Base-by-base conservation (phyloP, 1,139 yeast species). In the Yamadazyma triangularis region DNA sequence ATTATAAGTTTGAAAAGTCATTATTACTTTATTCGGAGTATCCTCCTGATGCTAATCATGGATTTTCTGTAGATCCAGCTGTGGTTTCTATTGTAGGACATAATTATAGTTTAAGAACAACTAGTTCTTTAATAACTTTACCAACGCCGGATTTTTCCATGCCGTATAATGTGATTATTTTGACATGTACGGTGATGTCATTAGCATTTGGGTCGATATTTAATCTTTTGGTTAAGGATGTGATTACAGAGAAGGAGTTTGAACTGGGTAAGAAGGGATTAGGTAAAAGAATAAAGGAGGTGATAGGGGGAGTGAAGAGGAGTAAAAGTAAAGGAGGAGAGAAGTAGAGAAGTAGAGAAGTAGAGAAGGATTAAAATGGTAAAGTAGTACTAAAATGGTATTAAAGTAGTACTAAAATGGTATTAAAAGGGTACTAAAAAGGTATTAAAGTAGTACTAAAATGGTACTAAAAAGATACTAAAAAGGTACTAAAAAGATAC, bases 11-110 rank as follows among this genome's bases (percentile, higher is more conserved):
- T 52, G 97, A 91, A 52, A 91, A 89, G 55, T 79, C 95, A 0
- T 66, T 91, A 48, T 67, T 93, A 27, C 72, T 82, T 38, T 79
- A 86, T 42, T 84, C 91, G 8, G 98, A 93, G 53, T 93, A 93
- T 49, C 98, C 98, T 9, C 98, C 99, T 2, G 99, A 93, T 64
- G 98, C 99, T 2, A 93, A 93, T 54, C 96, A 91, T 46, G 99
- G 99, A 0, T 93, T 91, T 56, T 91, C 91, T 35, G 78, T 93
- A 25, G 94, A 91, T 25, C 95, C 96, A 0, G 95, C 91, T 4
- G 83, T 87, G 5, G 65, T 88, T 8, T 72, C 83, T 1, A 73
- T 84, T 0, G 40, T 72, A 4, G 45, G 50, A n/a, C 39, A 48
- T 10, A 35, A 44, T n/a, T 86, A 85, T 45, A 73, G 77, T 30